A percentile compares a stretch with the other conserved stretches of the same genome.
phyloP scores from a whole-genome alignment of 352 stramenopile genomes.

The Globisporangium splendens region DNA sequence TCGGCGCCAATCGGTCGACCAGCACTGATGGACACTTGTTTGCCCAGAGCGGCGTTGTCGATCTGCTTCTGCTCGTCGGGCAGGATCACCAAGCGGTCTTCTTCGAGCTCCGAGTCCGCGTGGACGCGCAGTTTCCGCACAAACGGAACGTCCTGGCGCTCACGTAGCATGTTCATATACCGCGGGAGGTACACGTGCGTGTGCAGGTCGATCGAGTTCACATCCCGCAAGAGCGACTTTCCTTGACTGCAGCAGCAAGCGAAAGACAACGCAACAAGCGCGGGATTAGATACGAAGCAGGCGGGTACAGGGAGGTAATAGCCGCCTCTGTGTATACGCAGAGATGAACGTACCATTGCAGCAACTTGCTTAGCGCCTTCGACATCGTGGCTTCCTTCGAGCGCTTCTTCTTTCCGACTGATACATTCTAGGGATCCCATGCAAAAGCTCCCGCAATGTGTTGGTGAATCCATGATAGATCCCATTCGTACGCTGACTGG shows the following conservation, averaged over 20 bases:
- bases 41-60: slow-evolving; percentile 14
- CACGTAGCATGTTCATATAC: slow-evolving; percentile 58
- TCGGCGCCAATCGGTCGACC: slow-evolving; percentile 54
- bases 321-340: background rate
- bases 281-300: too few species aligned
- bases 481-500: too few species aligned
- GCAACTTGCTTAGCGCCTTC: slow-evolving; percentile 21
- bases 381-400: slow-evolving; percentile 14
- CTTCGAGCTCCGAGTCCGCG: slow-evolving; percentile 21
- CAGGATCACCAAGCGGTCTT: slow-evolving; percentile 50
- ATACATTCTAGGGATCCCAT: background rate
- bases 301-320: too few species aligned
- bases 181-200: slow-evolving; percentile 64
- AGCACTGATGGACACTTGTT: slow-evolving; percentile 27
- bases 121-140: slow-evolving; percentile 23
- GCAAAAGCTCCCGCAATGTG: background rate
- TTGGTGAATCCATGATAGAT: background rate
- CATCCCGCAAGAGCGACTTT: slow-evolving; percentile 30
- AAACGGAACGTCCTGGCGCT: slow-evolving; percentile 40
- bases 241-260: slow-evolving; percentile 23
- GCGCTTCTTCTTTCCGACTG: background rate
- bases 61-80: slow-evolving; percentile 46
- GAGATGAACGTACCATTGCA: slow-evolving; percentile 13
- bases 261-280: too few species aligned
- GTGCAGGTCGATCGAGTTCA: slow-evolving; percentile 51